These are phyloP conservation scores for Pistacia integerrima DNA, from an alignment of 345 rosid genomes.

Conservation along the genomic window DNA sequence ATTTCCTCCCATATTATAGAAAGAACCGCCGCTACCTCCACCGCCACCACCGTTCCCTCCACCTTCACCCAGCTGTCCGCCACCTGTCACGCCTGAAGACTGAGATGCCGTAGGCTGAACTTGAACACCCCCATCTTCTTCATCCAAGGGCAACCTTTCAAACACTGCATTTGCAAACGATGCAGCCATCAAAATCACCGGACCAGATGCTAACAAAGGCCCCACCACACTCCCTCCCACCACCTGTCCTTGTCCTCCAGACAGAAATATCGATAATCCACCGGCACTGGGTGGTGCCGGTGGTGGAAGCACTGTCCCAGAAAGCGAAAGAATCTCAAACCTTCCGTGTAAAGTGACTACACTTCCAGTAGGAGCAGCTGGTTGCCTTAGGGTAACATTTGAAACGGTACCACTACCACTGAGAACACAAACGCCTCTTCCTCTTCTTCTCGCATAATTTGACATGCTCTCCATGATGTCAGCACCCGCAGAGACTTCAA, in stretches of 20 bases:
- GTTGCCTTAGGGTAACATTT: constrained; percentile 69
- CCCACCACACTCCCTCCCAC: constrained; percentile 78
- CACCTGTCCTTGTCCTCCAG: constrained; percentile 83
- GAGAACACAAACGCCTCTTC: constrained; percentile 75
- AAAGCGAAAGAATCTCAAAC: constrained; percentile 75
- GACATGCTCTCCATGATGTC: constrained; percentile 67
- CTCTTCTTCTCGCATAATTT: constrained; percentile 59
- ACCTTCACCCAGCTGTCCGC: constrained; percentile 33
- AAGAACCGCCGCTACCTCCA: constrained; percentile 22
- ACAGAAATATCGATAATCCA: constrained; percentile 67
- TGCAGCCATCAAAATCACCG: constrained; percentile 77
- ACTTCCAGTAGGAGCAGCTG: constrained; percentile 57
- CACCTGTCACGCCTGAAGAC: constrained; percentile 59
- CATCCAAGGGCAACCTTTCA: constrained; percentile 69
- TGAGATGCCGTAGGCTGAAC: constrained; percentile 63
- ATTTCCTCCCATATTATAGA: constrained; percentile 40
- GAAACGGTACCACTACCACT: constrained; percentile 70
- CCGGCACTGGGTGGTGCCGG: constrained; percentile 84
- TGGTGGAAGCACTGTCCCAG: constrained; percentile 84
- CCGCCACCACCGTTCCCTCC: constrained; percentile 36
- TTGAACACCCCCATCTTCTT: constrained; percentile 44
- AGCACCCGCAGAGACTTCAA: constrained; percentile 64
- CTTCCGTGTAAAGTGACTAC: constrained; percentile 77
- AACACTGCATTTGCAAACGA: constrained; percentile 75
- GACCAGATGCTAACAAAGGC: constrained; percentile 61